These are phyloP conservation scores for Blumeria hordei DNA, from an alignment of 2,329 filamentous ascomycete genomes.

Conservation along the genomic window DNA sequence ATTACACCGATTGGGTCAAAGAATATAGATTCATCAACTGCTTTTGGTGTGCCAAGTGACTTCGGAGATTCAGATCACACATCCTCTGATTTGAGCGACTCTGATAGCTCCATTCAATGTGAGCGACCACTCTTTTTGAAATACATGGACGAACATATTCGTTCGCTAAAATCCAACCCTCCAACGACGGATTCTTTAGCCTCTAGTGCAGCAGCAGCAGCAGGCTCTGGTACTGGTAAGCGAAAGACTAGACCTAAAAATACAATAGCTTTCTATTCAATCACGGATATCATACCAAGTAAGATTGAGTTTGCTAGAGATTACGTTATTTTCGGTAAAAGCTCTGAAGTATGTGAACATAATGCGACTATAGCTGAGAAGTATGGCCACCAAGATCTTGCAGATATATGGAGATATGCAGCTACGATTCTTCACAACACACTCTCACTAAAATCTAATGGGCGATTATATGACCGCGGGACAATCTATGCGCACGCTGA, in stretches of 20 bases:
- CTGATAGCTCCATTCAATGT: slow-evolving; percentile 12
- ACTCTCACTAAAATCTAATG: slow-evolving; percentile 42
- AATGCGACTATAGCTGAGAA: slow-evolving; percentile 59
- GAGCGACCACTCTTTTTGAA: slow-evolving; percentile 9
- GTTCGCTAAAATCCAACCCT: slow-evolving; percentile 9
- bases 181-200: slow-evolving; percentile 14
- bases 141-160: slow-evolving; percentile 8
- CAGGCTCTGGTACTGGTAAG: slow-evolving; percentile 25
- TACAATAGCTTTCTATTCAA: slow-evolving; percentile 46
- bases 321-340: slow-evolving; percentile 67
- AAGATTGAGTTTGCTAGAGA: slow-evolving; percentile 52
- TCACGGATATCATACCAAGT: slow-evolving; percentile 50
- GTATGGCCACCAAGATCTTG: slow-evolving; percentile 44
- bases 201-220: slow-evolving; percentile 18
- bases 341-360: slow-evolving; percentile 56
- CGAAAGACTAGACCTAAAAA: slow-evolving; percentile 29
- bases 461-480: slow-evolving; percentile 27
- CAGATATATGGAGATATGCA: slow-evolving; percentile 64
- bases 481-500: slow-evolving; percentile 34
- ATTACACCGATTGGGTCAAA: slow-evolving; percentile 22
- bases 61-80: slow-evolving; percentile 17
- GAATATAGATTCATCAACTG: slow-evolving; percentile 14
- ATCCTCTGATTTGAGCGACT: slow-evolving; percentile 14
- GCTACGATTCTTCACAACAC: slow-evolving; percentile 55
- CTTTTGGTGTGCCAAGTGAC: slow-evolving; percentile 16